Evolutionary conservation across 2,329 filamentous ascomycete species (phyloP).

Genomic region (Alternaria incomplexa): DNA sequence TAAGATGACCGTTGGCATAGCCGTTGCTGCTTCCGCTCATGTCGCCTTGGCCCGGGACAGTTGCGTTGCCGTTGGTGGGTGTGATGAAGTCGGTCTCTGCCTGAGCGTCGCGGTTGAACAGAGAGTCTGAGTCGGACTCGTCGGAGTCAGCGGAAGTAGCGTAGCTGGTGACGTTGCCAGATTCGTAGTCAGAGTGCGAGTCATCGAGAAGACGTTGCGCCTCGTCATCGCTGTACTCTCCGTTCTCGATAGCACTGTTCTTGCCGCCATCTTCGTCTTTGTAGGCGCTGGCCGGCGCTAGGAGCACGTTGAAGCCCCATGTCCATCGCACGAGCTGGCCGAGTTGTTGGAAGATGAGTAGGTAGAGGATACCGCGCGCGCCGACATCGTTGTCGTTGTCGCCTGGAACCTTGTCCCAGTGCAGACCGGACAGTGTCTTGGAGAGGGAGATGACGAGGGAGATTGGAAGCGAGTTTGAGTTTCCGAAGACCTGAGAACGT

Average conservation of each 20-base stretch:
- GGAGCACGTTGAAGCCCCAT: conserved; percentile 93
- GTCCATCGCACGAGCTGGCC: conserved; percentile 96
- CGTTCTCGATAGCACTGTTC: conserved; percentile 50
- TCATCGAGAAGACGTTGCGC: conserved; percentile 48
- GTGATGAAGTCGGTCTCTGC: conserved; percentile 46
- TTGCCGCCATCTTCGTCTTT: conserved; percentile 63
- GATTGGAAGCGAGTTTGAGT: conserved; percentile 97
- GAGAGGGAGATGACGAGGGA: conserved; percentile 94
- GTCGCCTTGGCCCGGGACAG: conserved; percentile 47
- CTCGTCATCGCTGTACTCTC: conserved; percentile 63
- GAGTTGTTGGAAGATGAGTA: conserved; percentile 96
- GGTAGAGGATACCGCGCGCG: conserved; percentile 90
- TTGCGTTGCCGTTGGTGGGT: conserved; percentile 57
- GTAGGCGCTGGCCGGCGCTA: conserved; percentile 82
- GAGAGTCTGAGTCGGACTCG: conserved; percentile 33
- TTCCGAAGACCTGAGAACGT: conserved; percentile 77
- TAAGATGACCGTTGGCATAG: conserved; percentile 40
- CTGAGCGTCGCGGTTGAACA: conserved; percentile 39
- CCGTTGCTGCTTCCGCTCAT: conserved; percentile 48
- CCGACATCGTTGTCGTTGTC: conserved; percentile 96
- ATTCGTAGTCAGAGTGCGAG: conserved; percentile 55
- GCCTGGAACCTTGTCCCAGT: conserved; percentile 89
- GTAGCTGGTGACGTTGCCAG: conserved; percentile 54
- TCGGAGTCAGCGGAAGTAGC: conserved; percentile 41
- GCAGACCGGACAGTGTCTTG: conserved; percentile 86